Percentiles rank a stretch among this genome's conserved stretches.
Conservation (phyloP, 345 rosid genomes). For the Syzygium aqueum region DNA sequence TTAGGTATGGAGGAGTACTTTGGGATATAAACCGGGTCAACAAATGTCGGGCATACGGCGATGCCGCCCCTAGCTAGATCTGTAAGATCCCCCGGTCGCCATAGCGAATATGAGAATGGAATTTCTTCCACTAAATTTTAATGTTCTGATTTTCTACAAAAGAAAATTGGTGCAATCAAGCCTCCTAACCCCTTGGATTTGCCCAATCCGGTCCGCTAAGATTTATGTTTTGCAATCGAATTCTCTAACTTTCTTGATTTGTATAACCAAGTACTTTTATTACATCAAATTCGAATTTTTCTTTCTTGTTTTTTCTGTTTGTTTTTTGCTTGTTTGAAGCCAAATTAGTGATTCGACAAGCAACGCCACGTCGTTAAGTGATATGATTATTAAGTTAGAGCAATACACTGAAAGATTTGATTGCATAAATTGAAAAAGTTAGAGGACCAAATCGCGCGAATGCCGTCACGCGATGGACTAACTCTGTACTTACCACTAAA, state of each 20-base stretch:
- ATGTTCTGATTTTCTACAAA: no score
- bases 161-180: neutral
- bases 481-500: neutral
- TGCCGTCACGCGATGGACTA: neutral
- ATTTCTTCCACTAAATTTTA: neutral
- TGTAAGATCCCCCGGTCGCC: no score
- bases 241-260: no score
- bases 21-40: no score
- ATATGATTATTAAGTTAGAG: neutral
- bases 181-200: no score
- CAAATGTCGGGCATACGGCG: no score
- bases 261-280: neutral
- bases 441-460: neutral
- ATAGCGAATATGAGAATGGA: no score
- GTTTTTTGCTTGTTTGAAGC: neutral
- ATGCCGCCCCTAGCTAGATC: no score
- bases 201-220: no score
- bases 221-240: no score
- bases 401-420: neutral
- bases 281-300: no score
- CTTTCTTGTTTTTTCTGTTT: neutral
- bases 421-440: neutral
- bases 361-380: neutral
- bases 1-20: neutral
- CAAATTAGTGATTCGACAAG: neutral